phyloP scores from a whole-genome alignment of 2,329 filamentous ascomycete species.

The Talaromyces piceae region DNA sequence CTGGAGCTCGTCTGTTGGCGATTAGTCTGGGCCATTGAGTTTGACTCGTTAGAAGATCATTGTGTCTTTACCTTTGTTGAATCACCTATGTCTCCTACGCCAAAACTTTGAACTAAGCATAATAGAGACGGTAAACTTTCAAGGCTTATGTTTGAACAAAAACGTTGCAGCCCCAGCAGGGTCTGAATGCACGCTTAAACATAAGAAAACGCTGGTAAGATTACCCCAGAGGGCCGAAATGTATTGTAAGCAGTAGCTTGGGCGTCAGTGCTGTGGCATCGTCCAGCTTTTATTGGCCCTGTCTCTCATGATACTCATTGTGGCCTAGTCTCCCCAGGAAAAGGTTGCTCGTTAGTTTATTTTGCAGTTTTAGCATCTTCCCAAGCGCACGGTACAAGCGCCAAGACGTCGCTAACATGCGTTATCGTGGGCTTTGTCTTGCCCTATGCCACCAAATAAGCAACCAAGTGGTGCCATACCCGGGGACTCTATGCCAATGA shows the following conservation, averaged over 20 bases:
- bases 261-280: neutral
- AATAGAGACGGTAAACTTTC: too few species aligned
- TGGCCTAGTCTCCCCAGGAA: neutral
- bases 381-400: neutral
- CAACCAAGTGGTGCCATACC: too few species aligned
- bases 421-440: neutral
- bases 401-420: neutral
- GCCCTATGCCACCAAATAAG: too few species aligned
- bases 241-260: slow-evolving; percentile 9
- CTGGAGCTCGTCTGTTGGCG: too few species aligned
- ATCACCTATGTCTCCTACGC: too few species aligned
- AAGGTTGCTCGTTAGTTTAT: too few species aligned
- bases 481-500: too few species aligned
- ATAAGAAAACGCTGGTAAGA: neutral
- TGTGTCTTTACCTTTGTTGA: too few species aligned
- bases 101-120: too few species aligned
- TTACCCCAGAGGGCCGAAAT: slow-evolving; percentile 8
- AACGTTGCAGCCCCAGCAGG: neutral
- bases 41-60: too few species aligned
- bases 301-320: neutral
- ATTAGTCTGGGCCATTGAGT: too few species aligned
- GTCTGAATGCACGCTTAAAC: neutral
- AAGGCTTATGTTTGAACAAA: neutral
- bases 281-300: neutral
- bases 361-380: neutral